These are phyloP conservation scores for Metarhizium sp. DNA, from an alignment of 2,329 filamentous ascomycete species.

Conservation along the genomic window DNA sequence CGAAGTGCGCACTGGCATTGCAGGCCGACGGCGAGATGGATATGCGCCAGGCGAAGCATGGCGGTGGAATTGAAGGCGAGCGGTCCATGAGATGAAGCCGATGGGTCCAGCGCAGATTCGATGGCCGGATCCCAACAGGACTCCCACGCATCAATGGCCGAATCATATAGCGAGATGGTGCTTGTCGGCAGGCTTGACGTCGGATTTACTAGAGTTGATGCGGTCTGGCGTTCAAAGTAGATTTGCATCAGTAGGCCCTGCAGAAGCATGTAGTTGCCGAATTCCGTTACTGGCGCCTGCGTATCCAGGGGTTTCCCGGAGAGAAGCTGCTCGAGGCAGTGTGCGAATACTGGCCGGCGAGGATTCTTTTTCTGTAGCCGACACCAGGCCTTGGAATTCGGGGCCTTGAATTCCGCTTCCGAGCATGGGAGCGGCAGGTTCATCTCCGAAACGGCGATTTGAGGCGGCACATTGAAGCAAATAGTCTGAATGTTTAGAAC, in stretches of 20 bases:
- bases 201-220: conserved; percentile 1
- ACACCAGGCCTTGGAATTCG: conserved; percentile 27
- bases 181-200: conserved; percentile 1
- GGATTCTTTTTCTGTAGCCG: conserved; percentile 16
- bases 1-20: too few relatives aligned
- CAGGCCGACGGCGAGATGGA: too few relatives aligned
- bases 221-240: conserved; percentile 31
- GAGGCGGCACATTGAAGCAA: conserved; percentile 51
- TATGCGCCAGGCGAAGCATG: conserved; percentile 19
- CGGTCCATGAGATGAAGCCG: conserved; percentile 40
- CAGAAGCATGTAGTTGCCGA: conserved; percentile 45
- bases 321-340: conserved; percentile 22
- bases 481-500: conserved; percentile 51
- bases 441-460: conserved; percentile 34
- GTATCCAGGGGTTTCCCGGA: conserved; percentile 7
- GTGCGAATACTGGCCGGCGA: conserved; percentile 3
- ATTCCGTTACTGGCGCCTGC: conserved; percentile 29
- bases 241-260: conserved; percentile 45
- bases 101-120: conserved; percentile 38
- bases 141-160: conserved; percentile 39
- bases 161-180: conserved; percentile 5
- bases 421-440: conserved; percentile 44
- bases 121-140: conserved; percentile 40
- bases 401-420: conserved; percentile 45
- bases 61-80: conserved; percentile 37